Conservation (phyloP, 495 filamentous ascomycete species). For the Parathielavia appendiculata region DNA sequence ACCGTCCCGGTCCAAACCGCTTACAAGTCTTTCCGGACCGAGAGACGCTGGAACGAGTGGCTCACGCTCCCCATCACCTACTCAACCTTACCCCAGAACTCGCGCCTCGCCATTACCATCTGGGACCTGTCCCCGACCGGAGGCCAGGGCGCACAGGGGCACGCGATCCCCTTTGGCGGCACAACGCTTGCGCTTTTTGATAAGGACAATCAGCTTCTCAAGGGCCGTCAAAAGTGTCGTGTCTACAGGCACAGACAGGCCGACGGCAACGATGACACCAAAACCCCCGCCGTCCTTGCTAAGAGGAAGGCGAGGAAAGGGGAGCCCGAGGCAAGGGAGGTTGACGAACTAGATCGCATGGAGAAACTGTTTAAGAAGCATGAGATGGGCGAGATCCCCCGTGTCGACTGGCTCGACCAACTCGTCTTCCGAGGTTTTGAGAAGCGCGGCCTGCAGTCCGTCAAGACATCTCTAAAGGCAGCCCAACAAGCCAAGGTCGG, state of each 20-base stretch:
- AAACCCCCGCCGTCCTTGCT: conserved; percentile 63
- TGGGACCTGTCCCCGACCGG: conserved; percentile 88
- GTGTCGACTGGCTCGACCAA: conserved; percentile 91
- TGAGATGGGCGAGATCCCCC: conserved; percentile 90
- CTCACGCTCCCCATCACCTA: conserved; percentile 79
- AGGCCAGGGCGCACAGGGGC: conserved; percentile 56
- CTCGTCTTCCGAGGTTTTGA: conserved; percentile 84
- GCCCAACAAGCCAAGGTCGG: conserved; percentile 32
- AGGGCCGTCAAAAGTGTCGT: conserved; percentile 87
- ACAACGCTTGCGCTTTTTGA: conserved; percentile 90
- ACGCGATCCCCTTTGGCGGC: conserved; percentile 87
- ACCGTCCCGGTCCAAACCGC: conserved; percentile 87
- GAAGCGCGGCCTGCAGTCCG: conserved; percentile 59
- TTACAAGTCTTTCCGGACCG: conserved; percentile 79
- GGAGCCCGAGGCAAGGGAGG: conserved; percentile 52
- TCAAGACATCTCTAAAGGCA: conserved; percentile 35
- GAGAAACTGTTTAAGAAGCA: conserved; percentile 93
- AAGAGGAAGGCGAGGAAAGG: conserved; percentile 45
- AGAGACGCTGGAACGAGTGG: conserved; percentile 94
- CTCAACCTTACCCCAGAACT: conserved; percentile 67
- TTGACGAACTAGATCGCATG: conserved; percentile 72
- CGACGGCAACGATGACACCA: conserved; percentile 76
- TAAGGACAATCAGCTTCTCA: conserved; percentile 78
- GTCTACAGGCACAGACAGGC: conserved; percentile 76
- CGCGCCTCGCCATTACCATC: conserved; percentile 85